These are phyloP conservation scores for Elasticomyces elasticus DNA, from an alignment of 495 filamentous ascomycete species.

Conservation along the genomic window DNA sequence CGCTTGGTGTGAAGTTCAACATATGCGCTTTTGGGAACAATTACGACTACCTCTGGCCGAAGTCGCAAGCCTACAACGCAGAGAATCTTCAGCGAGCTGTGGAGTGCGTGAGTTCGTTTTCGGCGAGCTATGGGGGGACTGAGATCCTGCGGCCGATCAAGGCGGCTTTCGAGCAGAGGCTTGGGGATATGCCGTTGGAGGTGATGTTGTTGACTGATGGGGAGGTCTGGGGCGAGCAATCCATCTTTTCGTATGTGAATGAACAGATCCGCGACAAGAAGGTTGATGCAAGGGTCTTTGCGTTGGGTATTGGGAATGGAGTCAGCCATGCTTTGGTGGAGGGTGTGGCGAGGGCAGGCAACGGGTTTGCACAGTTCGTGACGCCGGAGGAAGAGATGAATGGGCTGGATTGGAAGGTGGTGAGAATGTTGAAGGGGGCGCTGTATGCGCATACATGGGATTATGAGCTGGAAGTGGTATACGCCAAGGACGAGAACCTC, in stretches of 20 bases:
- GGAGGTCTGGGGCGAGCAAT: conserved; percentile 50
- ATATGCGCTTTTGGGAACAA: conserved; percentile 58
- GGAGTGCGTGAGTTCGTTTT: conserved; percentile 39
- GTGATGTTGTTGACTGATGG: conserved; percentile 63
- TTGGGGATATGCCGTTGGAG: conserved; percentile 46
- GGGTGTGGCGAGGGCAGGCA: conserved; percentile 55
- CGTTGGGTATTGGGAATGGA: conserved; percentile 52
- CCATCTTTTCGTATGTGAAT: conserved; percentile 48
- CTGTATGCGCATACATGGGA: conserved; percentile 50
- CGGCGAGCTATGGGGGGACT: conserved; percentile 55
- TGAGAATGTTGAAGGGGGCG: conserved; percentile 62
- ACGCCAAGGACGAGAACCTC: conserved; percentile 31
- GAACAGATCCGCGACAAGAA: conserved; percentile 37
- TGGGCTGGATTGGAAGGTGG: conserved; percentile 51
- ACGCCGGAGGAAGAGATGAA: conserved; percentile 48
- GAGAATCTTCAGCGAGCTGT: conserved; percentile 43
- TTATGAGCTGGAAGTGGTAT: conserved; percentile 52
- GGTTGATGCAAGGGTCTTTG: conserved; percentile 51
- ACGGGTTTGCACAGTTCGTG: conserved; percentile 57
- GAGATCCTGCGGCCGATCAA: conserved; percentile 49
- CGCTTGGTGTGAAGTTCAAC: conserved; percentile 59
- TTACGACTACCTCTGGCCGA: conserved; percentile 48
- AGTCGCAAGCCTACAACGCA: conserved; percentile 46
- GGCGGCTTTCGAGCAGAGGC: conserved; percentile 41
- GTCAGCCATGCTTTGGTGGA: conserved; percentile 58